These are phyloP conservation scores for Grosmannia huntii DNA, from an alignment of 2,329 filamentous ascomycete genomes.

Conservation along the genomic window DNA sequence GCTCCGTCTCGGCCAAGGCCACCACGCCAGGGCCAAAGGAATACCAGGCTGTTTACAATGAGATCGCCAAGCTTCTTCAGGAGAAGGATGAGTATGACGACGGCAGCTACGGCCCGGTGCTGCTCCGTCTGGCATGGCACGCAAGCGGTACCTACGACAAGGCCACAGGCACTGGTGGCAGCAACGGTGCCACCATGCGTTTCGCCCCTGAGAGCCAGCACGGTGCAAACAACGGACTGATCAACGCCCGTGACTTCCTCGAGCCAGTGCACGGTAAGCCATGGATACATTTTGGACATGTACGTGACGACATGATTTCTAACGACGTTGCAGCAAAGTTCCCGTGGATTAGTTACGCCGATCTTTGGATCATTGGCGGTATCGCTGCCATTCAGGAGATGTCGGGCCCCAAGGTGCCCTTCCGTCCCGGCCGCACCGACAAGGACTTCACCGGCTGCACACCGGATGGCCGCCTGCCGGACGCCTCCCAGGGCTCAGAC, in stretches of 20 bases:
- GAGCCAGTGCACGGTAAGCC: slow-evolving; percentile 71
- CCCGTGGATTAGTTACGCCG: slow-evolving; percentile 93
- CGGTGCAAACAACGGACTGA: slow-evolving; percentile 85
- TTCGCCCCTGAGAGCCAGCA: slow-evolving; percentile 82
- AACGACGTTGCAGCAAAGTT: slow-evolving; percentile 45
- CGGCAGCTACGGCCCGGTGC: slow-evolving; percentile 85
- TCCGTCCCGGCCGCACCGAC: slow-evolving; percentile 75
- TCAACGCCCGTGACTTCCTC: slow-evolving; percentile 79
- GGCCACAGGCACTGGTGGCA: slow-evolving; percentile 77
- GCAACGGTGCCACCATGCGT: slow-evolving; percentile 95
- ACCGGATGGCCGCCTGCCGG: slow-evolving; percentile 68
- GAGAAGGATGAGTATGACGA: slow-evolving; percentile 95
- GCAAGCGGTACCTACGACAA: slow-evolving; percentile 85
- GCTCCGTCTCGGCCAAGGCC: slow-evolving; percentile 38
- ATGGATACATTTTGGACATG: too few species aligned
- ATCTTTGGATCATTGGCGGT: slow-evolving; percentile 89
- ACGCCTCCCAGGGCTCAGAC: slow-evolving; percentile 62
- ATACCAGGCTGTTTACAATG: slow-evolving; percentile 92
- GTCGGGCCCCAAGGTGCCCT: slow-evolving; percentile 78
- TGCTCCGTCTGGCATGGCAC: slow-evolving; percentile 89
- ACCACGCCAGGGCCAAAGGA: slow-evolving; percentile 71
- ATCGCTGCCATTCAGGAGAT: slow-evolving; percentile 87
- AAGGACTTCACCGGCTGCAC: slow-evolving; percentile 74
- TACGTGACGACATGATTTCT: not conserved
- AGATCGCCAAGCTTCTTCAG: slow-evolving; percentile 65